phyloP scores from a whole-genome alignment of 495 filamentous ascomycete species.

The Aspergillus bertholletiae region DNA sequence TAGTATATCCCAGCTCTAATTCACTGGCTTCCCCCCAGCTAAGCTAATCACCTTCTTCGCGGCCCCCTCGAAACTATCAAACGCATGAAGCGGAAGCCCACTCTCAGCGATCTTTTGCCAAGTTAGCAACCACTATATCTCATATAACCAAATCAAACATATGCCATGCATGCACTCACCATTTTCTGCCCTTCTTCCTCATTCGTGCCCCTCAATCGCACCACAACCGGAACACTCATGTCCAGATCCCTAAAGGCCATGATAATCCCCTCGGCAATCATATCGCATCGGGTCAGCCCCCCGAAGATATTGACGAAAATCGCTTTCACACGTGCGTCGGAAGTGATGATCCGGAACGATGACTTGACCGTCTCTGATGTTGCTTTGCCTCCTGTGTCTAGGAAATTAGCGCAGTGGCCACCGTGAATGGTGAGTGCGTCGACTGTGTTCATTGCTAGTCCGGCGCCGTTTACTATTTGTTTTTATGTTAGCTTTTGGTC shows the following conservation, averaged over 20 bases:
- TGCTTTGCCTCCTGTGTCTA: constrained; percentile 89
- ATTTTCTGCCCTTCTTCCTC: constrained; percentile 73
- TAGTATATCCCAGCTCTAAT: not conserved
- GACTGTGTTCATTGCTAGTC: constrained; percentile 89
- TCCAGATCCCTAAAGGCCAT: constrained; percentile 71
- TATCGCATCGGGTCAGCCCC: constrained; percentile 77
- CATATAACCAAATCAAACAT: too few relatives aligned
- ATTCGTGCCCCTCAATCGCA: constrained; percentile 79
- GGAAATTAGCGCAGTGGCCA: constrained; percentile 71
- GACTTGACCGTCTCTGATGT: constrained; percentile 79
- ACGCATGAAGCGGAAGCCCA: constrained; percentile 68
- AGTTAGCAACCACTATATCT: constrained; percentile 12
- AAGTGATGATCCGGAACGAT: constrained; percentile 68
- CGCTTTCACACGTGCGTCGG: constrained; percentile 64
- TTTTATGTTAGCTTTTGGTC: constrained; percentile 3
- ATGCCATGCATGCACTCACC: constrained; percentile 43
- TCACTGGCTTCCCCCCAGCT: constrained; percentile 26
- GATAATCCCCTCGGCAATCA: constrained; percentile 84
- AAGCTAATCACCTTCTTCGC: constrained; percentile 71
- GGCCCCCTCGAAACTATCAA: constrained; percentile 80
- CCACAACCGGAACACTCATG: constrained; percentile 72
- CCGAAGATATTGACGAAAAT: constrained; percentile 93
- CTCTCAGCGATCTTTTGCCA: constrained; percentile 64
- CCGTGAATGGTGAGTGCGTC: constrained; percentile 68
- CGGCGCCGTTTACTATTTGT: constrained; percentile 85